Percentiles rank a stretch among this genome's conserved stretches.
phyloP scores from a whole-genome alignment of 768 basidiomycete species.

The Boletus eberwhitei region DNA sequence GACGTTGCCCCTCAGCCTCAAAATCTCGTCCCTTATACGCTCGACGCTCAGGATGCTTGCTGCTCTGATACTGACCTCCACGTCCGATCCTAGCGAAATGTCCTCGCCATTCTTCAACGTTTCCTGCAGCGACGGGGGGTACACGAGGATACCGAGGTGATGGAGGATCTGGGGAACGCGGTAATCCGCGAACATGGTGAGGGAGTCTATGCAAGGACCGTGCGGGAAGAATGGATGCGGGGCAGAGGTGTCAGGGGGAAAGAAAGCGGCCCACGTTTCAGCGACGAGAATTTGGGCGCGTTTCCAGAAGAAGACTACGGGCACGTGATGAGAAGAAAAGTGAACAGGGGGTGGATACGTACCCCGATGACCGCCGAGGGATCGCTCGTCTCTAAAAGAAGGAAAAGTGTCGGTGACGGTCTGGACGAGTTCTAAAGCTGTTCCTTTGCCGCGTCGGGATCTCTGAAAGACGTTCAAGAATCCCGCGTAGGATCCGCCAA shows the following conservation, averaged over 20 bases:
- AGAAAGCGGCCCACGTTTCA: slow-evolving; percentile 91
- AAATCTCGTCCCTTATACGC: slow-evolving; percentile 61
- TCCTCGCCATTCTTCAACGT: slow-evolving; percentile 43
- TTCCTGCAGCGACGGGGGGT: slow-evolving; percentile 58
- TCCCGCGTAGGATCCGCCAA: slow-evolving; percentile 65
- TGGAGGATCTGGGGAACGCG: slow-evolving; percentile 89
- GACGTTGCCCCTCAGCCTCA: slow-evolving; percentile 25
- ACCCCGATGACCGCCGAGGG: slow-evolving; percentile 60
- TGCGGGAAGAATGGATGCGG: slow-evolving; percentile 75
- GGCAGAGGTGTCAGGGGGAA: slow-evolving; percentile 45
- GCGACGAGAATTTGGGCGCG: slow-evolving; percentile 89
- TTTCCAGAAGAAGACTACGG: slow-evolving; percentile 79
- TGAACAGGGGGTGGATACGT: slow-evolving; percentile 9
- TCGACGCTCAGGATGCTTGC: slow-evolving; percentile 82
- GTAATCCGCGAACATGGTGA: slow-evolving; percentile 96
- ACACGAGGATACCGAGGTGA: slow-evolving; percentile 72
- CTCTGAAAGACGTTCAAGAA: slow-evolving; percentile 62
- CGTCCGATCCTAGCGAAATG: slow-evolving; percentile 54
- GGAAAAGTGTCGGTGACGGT: slow-evolving; percentile 70
- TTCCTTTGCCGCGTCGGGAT: slow-evolving; percentile 50
- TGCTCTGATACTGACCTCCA: slow-evolving; percentile 78
- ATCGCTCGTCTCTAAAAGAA: slow-evolving; percentile 69
- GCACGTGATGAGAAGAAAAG: not conserved
- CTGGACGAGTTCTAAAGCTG: slow-evolving; percentile 70
- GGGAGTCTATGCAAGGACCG: slow-evolving; percentile 56